Evolutionary conservation across 495 filamentous ascomycete species (phyloP).

Genomic region (Neurospora sublineolata): DNA sequence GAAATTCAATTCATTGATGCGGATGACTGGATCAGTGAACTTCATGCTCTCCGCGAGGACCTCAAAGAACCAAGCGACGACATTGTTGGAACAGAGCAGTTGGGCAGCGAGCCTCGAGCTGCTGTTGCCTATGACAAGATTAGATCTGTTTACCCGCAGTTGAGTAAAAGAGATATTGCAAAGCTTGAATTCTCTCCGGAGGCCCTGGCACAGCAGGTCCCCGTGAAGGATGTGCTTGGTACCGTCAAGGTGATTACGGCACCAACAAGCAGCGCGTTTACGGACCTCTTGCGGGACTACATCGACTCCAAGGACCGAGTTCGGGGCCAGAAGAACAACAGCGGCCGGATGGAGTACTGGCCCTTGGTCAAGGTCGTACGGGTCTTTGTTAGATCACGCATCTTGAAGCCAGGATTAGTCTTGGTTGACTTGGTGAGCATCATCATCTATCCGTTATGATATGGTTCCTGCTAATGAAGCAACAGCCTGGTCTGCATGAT

Average conservation of each 20-base stretch:
- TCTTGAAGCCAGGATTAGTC: constrained; percentile 48
- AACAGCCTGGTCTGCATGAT: constrained; percentile 48
- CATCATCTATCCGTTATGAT: neutral
- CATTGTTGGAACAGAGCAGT: constrained; percentile 26
- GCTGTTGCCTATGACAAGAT: constrained; percentile 54
- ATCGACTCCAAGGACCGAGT: constrained; percentile 26
- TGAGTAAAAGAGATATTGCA: constrained; percentile 37
- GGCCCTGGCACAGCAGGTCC: constrained; percentile 24
- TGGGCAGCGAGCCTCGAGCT: constrained; percentile 38
- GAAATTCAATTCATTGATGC: constrained; percentile 49
- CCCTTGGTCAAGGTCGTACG: constrained; percentile 55
- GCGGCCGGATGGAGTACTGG: constrained; percentile 43
- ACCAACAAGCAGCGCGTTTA: constrained; percentile 15
- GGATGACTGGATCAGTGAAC: constrained; percentile 46
- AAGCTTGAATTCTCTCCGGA: constrained; percentile 20
- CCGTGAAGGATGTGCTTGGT: constrained; percentile 38
- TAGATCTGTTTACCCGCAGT: constrained; percentile 49
- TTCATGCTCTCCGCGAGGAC: constrained; percentile 38
- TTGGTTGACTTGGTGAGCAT: constrained; percentile 49
- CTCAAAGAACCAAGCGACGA: constrained; percentile 25
- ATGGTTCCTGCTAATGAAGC: neutral
- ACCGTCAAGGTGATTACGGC: constrained; percentile 30
- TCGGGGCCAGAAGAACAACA: constrained; percentile 6
- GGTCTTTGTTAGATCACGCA: constrained; percentile 45
- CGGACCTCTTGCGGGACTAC: constrained; percentile 14